Percentiles rank a stretch among this genome's conserved stretches.
Evolutionary conservation across 2,329 filamentous ascomycete species (phyloP).

Genomic region (Aureobasidium mangrovei): DNA sequence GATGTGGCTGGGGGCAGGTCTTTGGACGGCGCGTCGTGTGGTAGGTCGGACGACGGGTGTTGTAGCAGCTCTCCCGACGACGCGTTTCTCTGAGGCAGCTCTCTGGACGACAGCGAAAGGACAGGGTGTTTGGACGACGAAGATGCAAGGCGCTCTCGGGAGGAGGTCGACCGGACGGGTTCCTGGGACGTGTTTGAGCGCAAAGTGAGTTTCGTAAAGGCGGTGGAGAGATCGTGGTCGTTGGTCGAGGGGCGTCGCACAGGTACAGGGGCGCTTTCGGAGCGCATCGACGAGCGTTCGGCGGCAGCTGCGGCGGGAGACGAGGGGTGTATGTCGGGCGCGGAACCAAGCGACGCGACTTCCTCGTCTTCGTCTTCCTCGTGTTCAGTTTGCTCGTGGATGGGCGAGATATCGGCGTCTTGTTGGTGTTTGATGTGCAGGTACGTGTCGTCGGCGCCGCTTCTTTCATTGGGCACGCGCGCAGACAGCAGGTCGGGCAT

Average conservation of each 20-base stretch:
- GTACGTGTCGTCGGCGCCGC: constrained; percentile 39
- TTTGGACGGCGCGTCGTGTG: too few relatives aligned
- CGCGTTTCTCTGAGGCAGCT: neutral
- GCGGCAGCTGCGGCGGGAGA: constrained; percentile 37
- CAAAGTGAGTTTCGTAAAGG: constrained; percentile 8
- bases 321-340: constrained; percentile 24
- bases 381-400: constrained; percentile 22
- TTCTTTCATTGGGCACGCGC: constrained; percentile 29
- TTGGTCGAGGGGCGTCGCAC: neutral
- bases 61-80: neutral
- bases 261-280: neutral
- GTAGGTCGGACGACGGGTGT: neutral
- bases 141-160: neutral
- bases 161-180: neutral
- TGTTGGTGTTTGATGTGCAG: constrained; percentile 23
- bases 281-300: constrained; percentile 19
- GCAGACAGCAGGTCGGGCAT: constrained; percentile 38
- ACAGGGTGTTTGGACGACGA: neutral
- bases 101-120: neutral
- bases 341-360: neutral
- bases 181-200: constrained; percentile 5
- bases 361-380: constrained; percentile 20
- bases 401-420: constrained; percentile 3
- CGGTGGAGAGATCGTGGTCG: constrained; percentile 3
- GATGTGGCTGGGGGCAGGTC: too few relatives aligned